Conservation (phyloP, 2,329 filamentous ascomycete species). For the Sodiomyces alkalinus region DNA sequence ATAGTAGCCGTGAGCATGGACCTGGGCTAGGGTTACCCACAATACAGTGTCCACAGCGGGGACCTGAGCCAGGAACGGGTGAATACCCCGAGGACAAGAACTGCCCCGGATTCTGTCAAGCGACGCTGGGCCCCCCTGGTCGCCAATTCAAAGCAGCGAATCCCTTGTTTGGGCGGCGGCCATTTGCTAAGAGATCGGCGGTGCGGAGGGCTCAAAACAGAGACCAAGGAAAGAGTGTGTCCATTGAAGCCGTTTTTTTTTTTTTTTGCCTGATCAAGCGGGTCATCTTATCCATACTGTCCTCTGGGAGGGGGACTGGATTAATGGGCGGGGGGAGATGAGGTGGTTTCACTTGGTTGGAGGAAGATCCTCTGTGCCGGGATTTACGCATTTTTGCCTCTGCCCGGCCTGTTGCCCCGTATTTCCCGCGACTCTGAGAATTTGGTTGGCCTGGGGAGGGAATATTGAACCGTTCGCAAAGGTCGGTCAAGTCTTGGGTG, state of each 20-base stretch:
- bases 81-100: slow-evolving; percentile 4
- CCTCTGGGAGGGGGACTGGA: too few relatives aligned
- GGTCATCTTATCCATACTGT: neutral
- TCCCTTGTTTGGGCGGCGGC: neutral
- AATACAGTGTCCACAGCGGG: slow-evolving; percentile 5
- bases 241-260: neutral
- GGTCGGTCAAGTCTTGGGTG: too few relatives aligned
- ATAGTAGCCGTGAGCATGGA: too few relatives aligned
- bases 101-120: slow-evolving; percentile 9
- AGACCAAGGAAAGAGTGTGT: neutral
- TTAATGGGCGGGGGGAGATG: too few relatives aligned
- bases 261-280: neutral
- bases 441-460: neutral
- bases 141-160: slow-evolving; percentile 2
- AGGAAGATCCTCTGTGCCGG: too few relatives aligned
- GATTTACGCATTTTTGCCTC: too few relatives aligned
- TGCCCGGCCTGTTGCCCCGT: neutral
- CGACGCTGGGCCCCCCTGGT: slow-evolving; percentile 4
- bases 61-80: slow-evolving; percentile 7
- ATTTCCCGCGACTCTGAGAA: neutral
- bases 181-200: neutral
- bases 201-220: neutral
- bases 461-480: too few relatives aligned
- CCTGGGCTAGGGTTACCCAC: too few relatives aligned
- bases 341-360: too few relatives aligned